Percentiles rank a stretch among this genome's conserved stretches.
Evolutionary conservation across 371 early-diverging fungal species (phyloP).

Genomic region (Nematocida sp.): DNA sequence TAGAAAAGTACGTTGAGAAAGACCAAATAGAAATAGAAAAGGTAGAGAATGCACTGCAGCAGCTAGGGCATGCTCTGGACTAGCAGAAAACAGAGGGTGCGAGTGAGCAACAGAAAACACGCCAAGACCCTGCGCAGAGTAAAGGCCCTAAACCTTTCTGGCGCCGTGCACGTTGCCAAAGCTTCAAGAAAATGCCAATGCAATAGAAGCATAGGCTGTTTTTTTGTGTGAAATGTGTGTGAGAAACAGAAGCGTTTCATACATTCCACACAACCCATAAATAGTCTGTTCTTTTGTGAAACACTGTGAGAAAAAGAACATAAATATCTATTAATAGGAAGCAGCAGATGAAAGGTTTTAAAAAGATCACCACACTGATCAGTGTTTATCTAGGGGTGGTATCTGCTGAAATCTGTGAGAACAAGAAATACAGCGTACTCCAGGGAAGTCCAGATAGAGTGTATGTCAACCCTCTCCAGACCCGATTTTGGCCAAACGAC

Average conservation of each 20-base stretch:
- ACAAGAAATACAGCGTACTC: slow-evolving; percentile 11
- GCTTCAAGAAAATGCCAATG: too few species aligned
- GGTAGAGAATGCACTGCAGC: too few species aligned
- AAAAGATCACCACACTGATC: not conserved
- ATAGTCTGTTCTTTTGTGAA: slow-evolving; percentile 11
- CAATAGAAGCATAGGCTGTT: not conserved
- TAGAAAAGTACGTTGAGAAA: too few species aligned
- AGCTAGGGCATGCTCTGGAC: too few species aligned
- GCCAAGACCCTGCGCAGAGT: not conserved
- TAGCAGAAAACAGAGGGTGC: too few species aligned
- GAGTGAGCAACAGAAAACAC: too few species aligned
- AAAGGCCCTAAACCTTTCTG: not conserved
- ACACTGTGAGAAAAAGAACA: slow-evolving; percentile 34
- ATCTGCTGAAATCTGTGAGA: not conserved
- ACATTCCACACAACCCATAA: not conserved
- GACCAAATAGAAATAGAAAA: too few species aligned
- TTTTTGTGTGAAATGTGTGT: not conserved
- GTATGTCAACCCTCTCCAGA: not conserved
- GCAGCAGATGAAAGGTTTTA: slow-evolving; percentile 10
- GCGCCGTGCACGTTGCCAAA: not conserved
- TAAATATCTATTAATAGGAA: slow-evolving; percentile 22
- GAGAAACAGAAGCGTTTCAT: not conserved
- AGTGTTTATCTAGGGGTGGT: not conserved
- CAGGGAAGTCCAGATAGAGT: not conserved
- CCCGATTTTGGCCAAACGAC: slow-evolving; percentile 17